Base-by-base conservation (phyloP, 139 green algal species). In the Chlorella sorokiniana region DNA sequence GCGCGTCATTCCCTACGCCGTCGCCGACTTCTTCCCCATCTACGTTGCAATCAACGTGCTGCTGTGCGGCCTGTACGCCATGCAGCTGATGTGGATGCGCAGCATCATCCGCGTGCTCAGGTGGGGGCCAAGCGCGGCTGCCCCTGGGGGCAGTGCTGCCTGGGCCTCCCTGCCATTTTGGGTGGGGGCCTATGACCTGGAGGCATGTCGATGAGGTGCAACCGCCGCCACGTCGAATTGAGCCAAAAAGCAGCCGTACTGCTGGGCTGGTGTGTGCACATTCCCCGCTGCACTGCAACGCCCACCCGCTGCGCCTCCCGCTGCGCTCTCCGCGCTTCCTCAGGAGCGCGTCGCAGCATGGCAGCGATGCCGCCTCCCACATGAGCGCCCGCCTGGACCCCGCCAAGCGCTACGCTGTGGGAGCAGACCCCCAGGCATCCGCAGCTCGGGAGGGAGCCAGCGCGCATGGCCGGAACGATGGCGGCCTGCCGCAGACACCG, bases 11-110 rank as follows among this genome's bases (percentile, higher is more conserved):
- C 67, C 52, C 18, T 76, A 77, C 23, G 83, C 70, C 9, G 41
- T 81, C 22, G 33, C 69, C 18, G 78, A 85, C 31, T 87, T 87
- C 35, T 14, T 4, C 27, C 20, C 7, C 33, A 31, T 48, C 33
- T 87, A 71, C 31, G 33, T 33, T 42, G 25, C 40, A 10, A 54
- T 87, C 22, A 85, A 84, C 37, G 38, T 22, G 7, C 76, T 87
- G 75, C 69, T 87, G 48, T 29, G 11, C 7, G 40, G 29, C 33
- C 74, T 87, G 69, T 85, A 85, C 59, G n/a, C 33, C 33, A 73
- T 87, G 78, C 83, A 87, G 83, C 59, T 87, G 29, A 4, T 84
- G 42, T 87, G 83, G 83, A 85, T 87, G 83, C 35, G 54, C 18
- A 56, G 71, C 37, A 84, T 87, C 10, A 20, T 77, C 31, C 73